Percentiles rank a stretch among this genome's conserved stretches.
phyloP scores from a whole-genome alignment of 1,284 basidiomycete genomes.

The Lentinula novae-zelandiae region DNA sequence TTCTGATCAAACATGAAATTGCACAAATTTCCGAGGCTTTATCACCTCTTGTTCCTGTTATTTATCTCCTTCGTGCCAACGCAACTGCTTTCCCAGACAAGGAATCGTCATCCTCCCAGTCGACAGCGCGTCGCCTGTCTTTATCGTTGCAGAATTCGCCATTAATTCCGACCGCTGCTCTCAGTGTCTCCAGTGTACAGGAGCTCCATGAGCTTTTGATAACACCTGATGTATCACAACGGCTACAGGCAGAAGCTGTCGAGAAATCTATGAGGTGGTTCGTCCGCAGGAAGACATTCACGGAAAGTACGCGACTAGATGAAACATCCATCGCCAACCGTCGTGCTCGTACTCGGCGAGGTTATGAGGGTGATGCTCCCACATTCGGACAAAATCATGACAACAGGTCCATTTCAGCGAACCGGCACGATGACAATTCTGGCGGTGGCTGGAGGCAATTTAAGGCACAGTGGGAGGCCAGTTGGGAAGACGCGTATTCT shows the following conservation, averaged over 20 bases:
- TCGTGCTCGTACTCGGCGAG: background rate
- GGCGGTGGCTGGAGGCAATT: conserved; percentile 8
- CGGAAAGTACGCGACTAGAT: background rate
- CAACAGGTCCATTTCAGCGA: background rate
- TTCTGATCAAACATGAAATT: background rate
- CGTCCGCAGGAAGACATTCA: background rate
- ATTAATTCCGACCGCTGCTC: background rate
- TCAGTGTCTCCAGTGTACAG: background rate
- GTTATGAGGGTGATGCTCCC: background rate
- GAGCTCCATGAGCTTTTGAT: background rate
- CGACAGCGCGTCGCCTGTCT: background rate
- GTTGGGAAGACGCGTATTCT: conserved; percentile 5
- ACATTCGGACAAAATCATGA: background rate
- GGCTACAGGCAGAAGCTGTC: background rate
- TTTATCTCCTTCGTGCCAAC: background rate
- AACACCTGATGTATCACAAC: background rate
- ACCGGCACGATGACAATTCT: background rate
- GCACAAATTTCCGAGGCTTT: background rate
- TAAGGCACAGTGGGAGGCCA: conserved; percentile 9
- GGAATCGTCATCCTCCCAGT: background rate
- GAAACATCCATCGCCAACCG: background rate
- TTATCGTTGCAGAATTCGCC: background rate
- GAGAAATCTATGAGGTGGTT: conserved; percentile 5
- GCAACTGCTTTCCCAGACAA: background rate
- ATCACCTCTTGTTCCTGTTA: background rate